phyloP scores from a whole-genome alignment of 2,329 filamentous ascomycete species.

The Fusarium guadeloupense region DNA sequence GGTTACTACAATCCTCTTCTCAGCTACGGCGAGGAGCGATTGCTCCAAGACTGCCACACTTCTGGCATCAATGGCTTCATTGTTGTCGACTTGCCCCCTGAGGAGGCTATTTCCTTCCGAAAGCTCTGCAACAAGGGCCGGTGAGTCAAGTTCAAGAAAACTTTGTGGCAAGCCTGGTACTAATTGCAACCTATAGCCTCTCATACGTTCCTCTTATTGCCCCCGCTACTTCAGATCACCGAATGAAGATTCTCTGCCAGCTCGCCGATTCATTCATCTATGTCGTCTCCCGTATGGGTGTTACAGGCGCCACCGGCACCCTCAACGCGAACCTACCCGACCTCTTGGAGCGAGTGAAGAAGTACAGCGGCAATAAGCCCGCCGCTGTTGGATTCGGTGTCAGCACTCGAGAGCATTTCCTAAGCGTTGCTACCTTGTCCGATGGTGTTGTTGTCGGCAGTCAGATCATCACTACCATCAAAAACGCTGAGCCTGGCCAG shows the following conservation, averaged over 20 bases:
- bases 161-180: not conserved
- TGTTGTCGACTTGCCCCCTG: slow-evolving; percentile 92
- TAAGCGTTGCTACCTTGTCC: slow-evolving; percentile 82
- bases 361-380: slow-evolving; percentile 89
- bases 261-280: slow-evolving; percentile 99
- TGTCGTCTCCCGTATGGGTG: slow-evolving; percentile 95
- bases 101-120: slow-evolving; percentile 93
- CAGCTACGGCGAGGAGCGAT: slow-evolving; percentile 90
- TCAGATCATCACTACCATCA: slow-evolving; percentile 86
- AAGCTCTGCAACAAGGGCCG: slow-evolving; percentile 81
- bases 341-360: slow-evolving; percentile 85
- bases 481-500: slow-evolving; percentile 46
- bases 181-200: slow-evolving; percentile 61
- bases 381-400: slow-evolving; percentile 96
- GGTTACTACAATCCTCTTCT: slow-evolving; percentile 98
- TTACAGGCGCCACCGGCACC: slow-evolving; percentile 87
- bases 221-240: slow-evolving; percentile 87
- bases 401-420: slow-evolving; percentile 93
- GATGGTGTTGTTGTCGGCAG: slow-evolving; percentile 97
- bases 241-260: slow-evolving; percentile 95
- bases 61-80: slow-evolving; percentile 96
- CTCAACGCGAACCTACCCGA: slow-evolving; percentile 84
- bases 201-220: slow-evolving; percentile 98
- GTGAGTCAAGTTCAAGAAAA: slow-evolving; percentile 55
- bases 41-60: slow-evolving; percentile 83